Evolutionary conservation across 1,284 basidiomycete genomes (phyloP).

Genomic region (Boletus mariae): DNA sequence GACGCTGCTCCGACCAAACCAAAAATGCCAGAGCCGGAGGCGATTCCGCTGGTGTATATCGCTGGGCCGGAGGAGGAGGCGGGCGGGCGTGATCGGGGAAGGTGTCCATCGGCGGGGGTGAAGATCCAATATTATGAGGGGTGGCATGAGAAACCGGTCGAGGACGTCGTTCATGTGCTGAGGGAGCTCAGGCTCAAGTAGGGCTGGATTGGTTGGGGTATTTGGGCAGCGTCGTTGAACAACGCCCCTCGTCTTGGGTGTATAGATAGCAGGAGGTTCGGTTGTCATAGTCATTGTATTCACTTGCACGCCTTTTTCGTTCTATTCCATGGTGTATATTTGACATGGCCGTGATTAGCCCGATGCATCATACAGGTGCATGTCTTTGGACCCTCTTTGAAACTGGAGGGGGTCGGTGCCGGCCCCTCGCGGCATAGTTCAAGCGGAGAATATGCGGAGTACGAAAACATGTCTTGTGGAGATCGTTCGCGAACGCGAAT

Average conservation of each 20-base stretch:
- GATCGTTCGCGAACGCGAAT: no score
- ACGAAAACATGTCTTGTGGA: no score
- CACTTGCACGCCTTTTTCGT: not conserved
- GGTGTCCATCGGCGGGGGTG: conserved; percentile 2
- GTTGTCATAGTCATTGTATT: not conserved
- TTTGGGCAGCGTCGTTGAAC: not conserved
- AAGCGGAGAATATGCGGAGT: no score
- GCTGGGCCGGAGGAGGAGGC: not conserved
- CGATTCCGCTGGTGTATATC: not conserved
- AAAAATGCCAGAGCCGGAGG: not conserved
- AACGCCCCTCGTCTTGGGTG: not conserved
- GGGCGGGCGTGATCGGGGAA: not conserved
- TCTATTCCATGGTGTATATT: no score
- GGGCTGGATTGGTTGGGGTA: not conserved
- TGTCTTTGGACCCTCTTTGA: no score
- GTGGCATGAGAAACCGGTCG: conserved; percentile 25
- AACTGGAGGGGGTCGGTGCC: no score
- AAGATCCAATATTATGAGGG: conserved; percentile 15
- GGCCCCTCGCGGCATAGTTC: no score
- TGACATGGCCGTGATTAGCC: no score
- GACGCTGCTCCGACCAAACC: not conserved
- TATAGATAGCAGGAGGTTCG: no score
- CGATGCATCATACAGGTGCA: no score
- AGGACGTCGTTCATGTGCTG: conserved; percentile 29
- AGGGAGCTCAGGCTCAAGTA: conserved; percentile 23